phyloP scores from a whole-genome alignment of 768 basidiomycete species.

The Mycena filopes region DNA sequence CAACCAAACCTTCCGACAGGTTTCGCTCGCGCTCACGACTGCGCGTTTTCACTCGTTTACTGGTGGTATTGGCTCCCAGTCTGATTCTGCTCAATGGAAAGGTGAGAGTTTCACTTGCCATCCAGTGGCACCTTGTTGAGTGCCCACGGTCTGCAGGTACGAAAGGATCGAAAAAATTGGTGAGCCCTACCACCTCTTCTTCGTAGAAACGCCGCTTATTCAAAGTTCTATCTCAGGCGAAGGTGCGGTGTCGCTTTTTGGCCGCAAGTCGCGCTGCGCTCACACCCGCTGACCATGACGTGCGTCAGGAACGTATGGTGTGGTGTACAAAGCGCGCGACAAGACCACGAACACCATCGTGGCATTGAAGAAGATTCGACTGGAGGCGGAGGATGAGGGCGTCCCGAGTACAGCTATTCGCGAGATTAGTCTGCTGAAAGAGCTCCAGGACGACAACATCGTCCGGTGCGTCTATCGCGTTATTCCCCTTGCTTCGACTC shows the following conservation, averaged over 20 bases:
- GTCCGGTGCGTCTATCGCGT: constrained; percentile 70
- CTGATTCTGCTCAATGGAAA: constrained; percentile 51
- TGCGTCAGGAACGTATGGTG: constrained; percentile 91
- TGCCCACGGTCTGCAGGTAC: constrained; percentile 67
- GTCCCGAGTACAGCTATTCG: constrained; percentile 98
- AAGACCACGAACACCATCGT: constrained; percentile 83
- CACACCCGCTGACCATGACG: constrained; percentile 17
- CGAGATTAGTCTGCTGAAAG: constrained; percentile 97
- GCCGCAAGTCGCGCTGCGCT: constrained; percentile 26
- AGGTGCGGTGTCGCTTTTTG: constrained; percentile 43
- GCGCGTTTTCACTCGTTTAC: constrained; percentile 8
- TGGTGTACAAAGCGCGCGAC: constrained; percentile 97
- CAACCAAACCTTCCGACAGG: constrained; percentile 21
- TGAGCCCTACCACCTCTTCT: constrained; percentile 59
- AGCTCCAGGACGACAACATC: constrained; percentile 95
- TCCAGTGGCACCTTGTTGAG: not conserved
- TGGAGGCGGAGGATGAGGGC: constrained; percentile 98
- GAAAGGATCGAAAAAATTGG: constrained; percentile 98
- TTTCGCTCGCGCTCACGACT: not conserved
- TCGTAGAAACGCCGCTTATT: constrained; percentile 29
- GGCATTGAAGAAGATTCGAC: constrained; percentile 97
- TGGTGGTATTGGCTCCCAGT: not conserved
- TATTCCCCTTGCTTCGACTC: constrained; percentile 13
- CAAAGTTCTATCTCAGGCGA: constrained; percentile 49
- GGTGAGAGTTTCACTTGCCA: constrained; percentile 44